phyloP scores from a whole-genome alignment of 31 red algal genomes.

The Endocladia muricata region DNA sequence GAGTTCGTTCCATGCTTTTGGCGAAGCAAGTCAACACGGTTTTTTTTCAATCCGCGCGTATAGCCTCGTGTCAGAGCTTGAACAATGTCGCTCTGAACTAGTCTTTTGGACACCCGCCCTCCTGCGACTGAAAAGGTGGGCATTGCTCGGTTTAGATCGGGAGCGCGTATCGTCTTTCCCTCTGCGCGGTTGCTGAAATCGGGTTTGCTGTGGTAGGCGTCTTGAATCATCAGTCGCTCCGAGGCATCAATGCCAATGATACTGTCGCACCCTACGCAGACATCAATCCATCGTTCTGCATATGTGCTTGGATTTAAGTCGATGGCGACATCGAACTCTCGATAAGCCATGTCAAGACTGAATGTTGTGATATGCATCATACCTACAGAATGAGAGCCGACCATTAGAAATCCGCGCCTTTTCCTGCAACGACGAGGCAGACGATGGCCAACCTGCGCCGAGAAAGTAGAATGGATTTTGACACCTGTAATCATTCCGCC shows the following conservation, averaged over 20 bases:
- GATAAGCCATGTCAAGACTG: neutral
- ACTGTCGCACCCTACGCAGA: constrained; percentile 22
- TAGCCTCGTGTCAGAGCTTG: constrained; percentile 6
- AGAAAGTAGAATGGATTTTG: neutral
- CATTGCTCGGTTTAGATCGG: no score
- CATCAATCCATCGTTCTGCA: constrained; percentile 19
- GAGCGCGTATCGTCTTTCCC: no score
- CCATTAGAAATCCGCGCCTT: constrained; percentile 22
- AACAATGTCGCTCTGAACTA: neutral
- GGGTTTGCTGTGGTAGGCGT: no score
- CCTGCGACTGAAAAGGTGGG: neutral
- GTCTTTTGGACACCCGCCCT: constrained; percentile 7
- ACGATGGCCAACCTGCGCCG: constrained; percentile 21
- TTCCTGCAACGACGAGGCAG: neutral
- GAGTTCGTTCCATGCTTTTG: no score
- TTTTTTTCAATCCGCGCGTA: no score
- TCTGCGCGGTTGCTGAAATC: no score
- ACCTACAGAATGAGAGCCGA: neutral
- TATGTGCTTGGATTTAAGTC: neutral
- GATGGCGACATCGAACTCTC: constrained; percentile 3
- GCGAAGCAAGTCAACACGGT: no score
- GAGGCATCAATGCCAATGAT: constrained; percentile 31
- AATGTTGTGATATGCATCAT: constrained; percentile 2
- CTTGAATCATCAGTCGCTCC: no score
- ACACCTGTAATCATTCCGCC: neutral